Percentiles rank a stretch among this genome's conserved stretches.
Conservation (phyloP, 2,329 filamentous ascomycete genomes). For the Chalara sp. region DNA sequence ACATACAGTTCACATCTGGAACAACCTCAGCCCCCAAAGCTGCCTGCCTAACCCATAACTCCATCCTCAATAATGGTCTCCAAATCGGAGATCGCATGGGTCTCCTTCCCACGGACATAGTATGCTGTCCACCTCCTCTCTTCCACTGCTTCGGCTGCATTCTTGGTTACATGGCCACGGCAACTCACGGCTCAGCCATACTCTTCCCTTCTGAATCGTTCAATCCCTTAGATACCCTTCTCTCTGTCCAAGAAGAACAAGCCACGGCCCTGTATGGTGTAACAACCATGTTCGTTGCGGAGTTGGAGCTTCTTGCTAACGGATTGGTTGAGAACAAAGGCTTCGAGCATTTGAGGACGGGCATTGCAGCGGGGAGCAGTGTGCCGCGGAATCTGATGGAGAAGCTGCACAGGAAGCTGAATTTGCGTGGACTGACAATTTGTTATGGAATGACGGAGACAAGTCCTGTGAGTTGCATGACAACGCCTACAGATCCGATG, state of each 20-base stretch:
- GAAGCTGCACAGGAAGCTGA: slow-evolving; percentile 64
- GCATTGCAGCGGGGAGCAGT: slow-evolving; percentile 83
- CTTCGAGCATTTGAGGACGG: slow-evolving; percentile 68
- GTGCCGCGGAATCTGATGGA: slow-evolving; percentile 79
- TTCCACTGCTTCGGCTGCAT: slow-evolving; percentile 91
- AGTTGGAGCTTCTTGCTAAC: slow-evolving; percentile 68
- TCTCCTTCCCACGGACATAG: slow-evolving; percentile 63
- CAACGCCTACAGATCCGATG: slow-evolving; percentile 59
- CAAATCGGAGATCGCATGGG: slow-evolving; percentile 83
- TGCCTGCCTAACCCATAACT: slow-evolving; percentile 76
- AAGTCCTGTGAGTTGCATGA: slow-evolving; percentile 54
- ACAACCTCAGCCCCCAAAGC: slow-evolving; percentile 89
- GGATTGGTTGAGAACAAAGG: slow-evolving; percentile 38
- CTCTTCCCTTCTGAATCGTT: slow-evolving; percentile 86
- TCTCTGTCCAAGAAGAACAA: slow-evolving; percentile 39
- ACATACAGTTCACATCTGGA: slow-evolving; percentile 97
- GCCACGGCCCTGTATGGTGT: slow-evolving; percentile 77
- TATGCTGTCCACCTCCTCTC: slow-evolving; percentile 79
- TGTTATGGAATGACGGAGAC: slow-evolving; percentile 56
- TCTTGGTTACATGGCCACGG: slow-evolving; percentile 93
- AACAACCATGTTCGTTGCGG: slow-evolving; percentile 88
- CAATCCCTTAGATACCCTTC: slow-evolving; percentile 66
- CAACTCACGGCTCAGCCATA: slow-evolving; percentile 73
- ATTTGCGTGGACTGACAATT: slow-evolving; percentile 77
- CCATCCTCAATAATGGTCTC: slow-evolving; percentile 87